A percentile compares a stretch with the other conserved stretches of the same genome.
Evolutionary conservation across 2,329 filamentous ascomycete species (phyloP).

Genomic region (Tolypocladium capitatum): DNA sequence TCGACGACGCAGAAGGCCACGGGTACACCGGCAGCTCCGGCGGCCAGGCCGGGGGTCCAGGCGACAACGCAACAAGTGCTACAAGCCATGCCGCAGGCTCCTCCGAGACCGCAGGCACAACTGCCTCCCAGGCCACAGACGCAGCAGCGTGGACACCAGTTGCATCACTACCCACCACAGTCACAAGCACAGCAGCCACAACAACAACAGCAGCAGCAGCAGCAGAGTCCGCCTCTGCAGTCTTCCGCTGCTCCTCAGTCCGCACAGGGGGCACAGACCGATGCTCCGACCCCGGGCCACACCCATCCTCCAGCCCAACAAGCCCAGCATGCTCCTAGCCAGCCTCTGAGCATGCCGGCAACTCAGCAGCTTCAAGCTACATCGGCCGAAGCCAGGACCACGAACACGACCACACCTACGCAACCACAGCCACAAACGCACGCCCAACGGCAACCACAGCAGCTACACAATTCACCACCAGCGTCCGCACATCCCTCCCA

Average conservation of each 20-base stretch:
- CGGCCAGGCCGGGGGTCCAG: conserved; percentile 10
- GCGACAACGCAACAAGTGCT: conserved; percentile 17
- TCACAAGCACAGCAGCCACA: conserved; percentile 12
- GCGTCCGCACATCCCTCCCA: background rate
- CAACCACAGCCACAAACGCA: conserved; percentile 4
- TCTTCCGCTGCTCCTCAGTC: conserved; percentile 1
- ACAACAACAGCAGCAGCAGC: conserved; percentile 9
- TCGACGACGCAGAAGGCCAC: conserved; percentile 1
- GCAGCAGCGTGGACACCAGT: conserved; percentile 8
- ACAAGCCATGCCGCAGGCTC: conserved; percentile 14
- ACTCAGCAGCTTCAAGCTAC: background rate
- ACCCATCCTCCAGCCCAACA: background rate
- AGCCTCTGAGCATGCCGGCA: background rate
- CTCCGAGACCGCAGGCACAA: conserved; percentile 14
- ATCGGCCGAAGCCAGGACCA: background rate
- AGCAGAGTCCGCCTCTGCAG: background rate
- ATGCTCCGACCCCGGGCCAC: conserved; percentile 4
- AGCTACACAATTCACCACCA: background rate
- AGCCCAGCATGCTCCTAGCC: background rate
- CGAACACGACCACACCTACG: background rate
- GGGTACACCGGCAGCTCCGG: conserved; percentile 12
- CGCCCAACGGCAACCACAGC: conserved; percentile 4
- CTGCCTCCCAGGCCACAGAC: conserved; percentile 16
- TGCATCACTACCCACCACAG: conserved; percentile 7
- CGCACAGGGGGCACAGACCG: background rate